A percentile compares a stretch with the other conserved stretches of the same genome.
Conservation (phyloP, 2,329 filamentous ascomycete species). For the Alternaria postmessia region DNA sequence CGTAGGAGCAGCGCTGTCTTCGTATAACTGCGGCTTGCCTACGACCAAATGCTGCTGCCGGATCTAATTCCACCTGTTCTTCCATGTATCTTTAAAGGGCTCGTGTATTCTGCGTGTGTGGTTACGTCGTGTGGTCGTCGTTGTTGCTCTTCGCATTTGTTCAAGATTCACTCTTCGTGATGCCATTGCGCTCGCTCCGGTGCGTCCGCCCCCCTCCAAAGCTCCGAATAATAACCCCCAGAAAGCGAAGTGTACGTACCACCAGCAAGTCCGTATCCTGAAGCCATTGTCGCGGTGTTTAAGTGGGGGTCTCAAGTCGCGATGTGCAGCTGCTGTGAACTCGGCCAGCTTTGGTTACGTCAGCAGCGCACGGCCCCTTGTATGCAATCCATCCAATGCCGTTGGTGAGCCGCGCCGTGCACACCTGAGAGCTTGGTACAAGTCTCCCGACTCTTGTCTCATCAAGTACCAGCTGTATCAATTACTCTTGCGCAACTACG, state of each 20-base stretch:
- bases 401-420: too few relatives aligned
- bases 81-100: accelerated
- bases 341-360: conserved; percentile 19
- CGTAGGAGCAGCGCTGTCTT: not conserved
- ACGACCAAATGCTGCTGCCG: accelerated
- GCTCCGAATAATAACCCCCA: not conserved
- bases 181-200: conserved; percentile 29
- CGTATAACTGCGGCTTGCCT: not conserved
- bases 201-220: conserved; percentile 19
- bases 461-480: not conserved
- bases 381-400: not conserved
- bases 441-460: not conserved
- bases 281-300: conserved; percentile 69
- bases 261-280: conserved; percentile 82
- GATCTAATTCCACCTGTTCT: accelerated
- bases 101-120: not conserved
- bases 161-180: conserved; percentile 16
- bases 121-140: not conserved
- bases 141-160: conserved; percentile 13
- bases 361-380: conserved; percentile 12
- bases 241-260: conserved; percentile 62
- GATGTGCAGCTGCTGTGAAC: conserved; percentile 16
- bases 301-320: conserved; percentile 33
- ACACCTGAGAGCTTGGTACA: not conserved
- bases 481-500: too few relatives aligned